Percentiles rank a stretch among this genome's conserved stretches.
Conservation (phyloP, 192 early-diverging fungal species). For the Linnemannia exigua region DNA sequence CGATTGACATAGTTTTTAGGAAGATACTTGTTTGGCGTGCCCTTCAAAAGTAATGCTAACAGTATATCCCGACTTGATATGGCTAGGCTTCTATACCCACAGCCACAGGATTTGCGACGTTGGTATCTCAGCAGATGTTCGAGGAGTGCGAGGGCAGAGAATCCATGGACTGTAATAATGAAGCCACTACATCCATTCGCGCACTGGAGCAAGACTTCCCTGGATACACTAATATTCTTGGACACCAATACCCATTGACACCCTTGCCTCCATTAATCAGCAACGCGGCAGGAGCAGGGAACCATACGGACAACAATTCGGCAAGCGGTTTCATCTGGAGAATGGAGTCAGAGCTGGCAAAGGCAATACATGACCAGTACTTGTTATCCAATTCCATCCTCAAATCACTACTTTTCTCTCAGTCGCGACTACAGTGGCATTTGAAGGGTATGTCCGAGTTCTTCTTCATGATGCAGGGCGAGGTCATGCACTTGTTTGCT, state of each 20-base stretch:
- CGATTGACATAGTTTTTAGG: not conserved
- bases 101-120: conserved; percentile 9
- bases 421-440: conserved; percentile 40
- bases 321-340: conserved; percentile 18
- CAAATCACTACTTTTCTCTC: conserved; percentile 26
- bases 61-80: not conserved
- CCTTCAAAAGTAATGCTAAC: not conserved
- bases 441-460: conserved; percentile 48
- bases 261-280: not conserved
- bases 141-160: not conserved
- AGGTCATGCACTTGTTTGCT: conserved; percentile 37
- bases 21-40: too few species aligned
- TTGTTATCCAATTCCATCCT: conserved; percentile 18
- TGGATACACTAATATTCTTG: not conserved
- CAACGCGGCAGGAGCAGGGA: not conserved
- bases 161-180: not conserved
- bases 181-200: not conserved
- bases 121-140: conserved; percentile 16
- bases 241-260: conserved; percentile 25
- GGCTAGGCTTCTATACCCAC: not conserved
- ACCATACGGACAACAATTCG: not conserved
- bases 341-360: conserved; percentile 21
- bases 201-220: not conserved
- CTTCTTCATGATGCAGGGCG: conserved; percentile 54
- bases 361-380: conserved; percentile 35